Conservation (phyloP, 2,329 filamentous ascomycete species). For the Apiospora pterosperma region DNA sequence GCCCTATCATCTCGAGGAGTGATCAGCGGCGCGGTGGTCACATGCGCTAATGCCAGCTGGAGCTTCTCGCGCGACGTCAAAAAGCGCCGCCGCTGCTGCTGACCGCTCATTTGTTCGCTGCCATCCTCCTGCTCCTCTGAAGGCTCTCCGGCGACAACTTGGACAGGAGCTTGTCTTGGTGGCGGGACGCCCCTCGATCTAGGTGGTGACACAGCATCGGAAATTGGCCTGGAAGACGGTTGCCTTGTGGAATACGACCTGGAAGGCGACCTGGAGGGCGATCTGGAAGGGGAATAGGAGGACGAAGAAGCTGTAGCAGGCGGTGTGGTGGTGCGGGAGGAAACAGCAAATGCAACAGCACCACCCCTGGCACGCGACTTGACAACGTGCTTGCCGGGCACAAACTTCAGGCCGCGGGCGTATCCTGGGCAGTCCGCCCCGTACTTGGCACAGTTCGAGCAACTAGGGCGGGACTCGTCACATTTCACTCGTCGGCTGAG, state of each 20-base stretch:
- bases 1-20: not conserved
- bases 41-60: not conserved
- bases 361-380: constrained; percentile 7
- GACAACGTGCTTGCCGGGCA: constrained; percentile 10
- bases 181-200: not conserved
- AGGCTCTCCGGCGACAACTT: not conserved
- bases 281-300: not conserved
- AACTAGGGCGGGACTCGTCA: constrained; percentile 9
- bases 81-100: not conserved
- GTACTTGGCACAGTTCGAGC: constrained; percentile 8
- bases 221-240: not conserved
- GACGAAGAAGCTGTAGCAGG: not conserved
- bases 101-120: not conserved
- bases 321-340: not conserved
- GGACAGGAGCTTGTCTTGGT: not conserved
- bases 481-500: constrained; percentile 7
- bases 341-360: not conserved
- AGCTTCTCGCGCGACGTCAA: not conserved
- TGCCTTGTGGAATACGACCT: not conserved
- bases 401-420: constrained; percentile 9
- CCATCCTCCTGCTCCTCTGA: not conserved
- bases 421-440: constrained; percentile 9
- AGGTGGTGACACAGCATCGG: constrained; percentile 1
- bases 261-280: not conserved
- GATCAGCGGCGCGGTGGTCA: not conserved